A percentile compares a stretch with the other conserved stretches of the same genome.
phyloP scores from a whole-genome alignment of 768 basidiomycete species.

The Lentinula sp. region DNA sequence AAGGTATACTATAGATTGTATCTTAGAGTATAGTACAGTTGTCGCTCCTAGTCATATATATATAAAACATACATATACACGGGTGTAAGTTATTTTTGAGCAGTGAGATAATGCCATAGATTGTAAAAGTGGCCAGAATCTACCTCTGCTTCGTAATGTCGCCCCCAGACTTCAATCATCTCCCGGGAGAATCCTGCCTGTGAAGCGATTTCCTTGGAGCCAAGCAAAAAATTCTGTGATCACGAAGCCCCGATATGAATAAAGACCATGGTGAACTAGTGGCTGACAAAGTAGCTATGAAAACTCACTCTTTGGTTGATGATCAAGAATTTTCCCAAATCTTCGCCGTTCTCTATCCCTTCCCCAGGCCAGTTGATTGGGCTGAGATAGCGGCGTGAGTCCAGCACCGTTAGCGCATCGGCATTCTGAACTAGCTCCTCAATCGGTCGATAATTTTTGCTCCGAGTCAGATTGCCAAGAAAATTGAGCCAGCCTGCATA shows the following conservation, averaged over 20 bases:
- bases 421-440: slow-evolving; percentile 10
- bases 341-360: slow-evolving; percentile 12
- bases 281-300: not conserved
- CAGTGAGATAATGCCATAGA: slow-evolving; percentile 10
- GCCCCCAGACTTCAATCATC: slow-evolving; percentile 11
- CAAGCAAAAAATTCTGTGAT: slow-evolving; percentile 10
- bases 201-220: slow-evolving; percentile 3
- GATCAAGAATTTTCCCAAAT: slow-evolving; percentile 13
- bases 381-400: slow-evolving; percentile 9
- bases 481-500: slow-evolving; percentile 18
- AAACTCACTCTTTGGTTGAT: slow-evolving; percentile 12
- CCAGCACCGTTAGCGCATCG: not conserved
- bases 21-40: not conserved
- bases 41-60: not conserved
- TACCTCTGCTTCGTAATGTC: slow-evolving; percentile 9
- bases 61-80: not conserved
- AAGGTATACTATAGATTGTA: not conserved
- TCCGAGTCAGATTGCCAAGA: slow-evolving; percentile 12
- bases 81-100: not conserved
- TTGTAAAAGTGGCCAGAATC: slow-evolving; percentile 9
- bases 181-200: slow-evolving; percentile 7
- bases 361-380: slow-evolving; percentile 17
- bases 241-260: not conserved
- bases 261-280: not conserved
- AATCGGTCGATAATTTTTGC: slow-evolving; percentile 11